A percentile compares a stretch with the other conserved stretches of the same genome.
phyloP scores from a whole-genome alignment of 768 basidiomycete species.

The Chalciporus piperatus region DNA sequence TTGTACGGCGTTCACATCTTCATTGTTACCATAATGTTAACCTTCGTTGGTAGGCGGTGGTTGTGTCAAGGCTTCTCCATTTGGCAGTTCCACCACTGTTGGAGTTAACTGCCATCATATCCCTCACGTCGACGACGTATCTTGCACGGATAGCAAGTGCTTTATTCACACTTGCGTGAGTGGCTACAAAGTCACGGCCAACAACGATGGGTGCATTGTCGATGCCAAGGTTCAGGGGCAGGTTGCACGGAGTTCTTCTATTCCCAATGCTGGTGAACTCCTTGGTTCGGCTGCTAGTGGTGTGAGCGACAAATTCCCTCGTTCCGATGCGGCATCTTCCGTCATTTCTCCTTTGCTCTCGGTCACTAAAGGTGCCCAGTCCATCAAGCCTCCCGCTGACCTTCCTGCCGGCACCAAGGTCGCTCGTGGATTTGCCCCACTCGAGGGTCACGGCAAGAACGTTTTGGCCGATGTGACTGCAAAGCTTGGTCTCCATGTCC shows the following conservation, averaged over 20 bases:
- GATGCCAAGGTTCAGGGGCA: neutral
- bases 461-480: neutral
- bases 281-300: neutral
- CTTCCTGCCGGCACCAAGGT: neutral
- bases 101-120: conserved; percentile 36
- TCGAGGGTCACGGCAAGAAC: neutral
- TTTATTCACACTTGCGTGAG: conserved; percentile 24
- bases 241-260: neutral
- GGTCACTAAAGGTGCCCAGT: neutral
- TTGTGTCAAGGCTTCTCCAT: conserved; percentile 26
- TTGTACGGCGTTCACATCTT: conserved; percentile 26
- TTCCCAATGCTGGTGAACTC: neutral
- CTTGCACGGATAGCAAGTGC: conserved; percentile 29
- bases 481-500: neutral
- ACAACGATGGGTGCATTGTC: conserved; percentile 14
- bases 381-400: neutral
- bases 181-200: conserved; percentile 15
- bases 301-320: neutral
- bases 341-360: neutral
- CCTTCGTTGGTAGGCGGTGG: conserved; percentile 31
- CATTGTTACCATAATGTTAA: neutral
- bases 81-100: conserved; percentile 6
- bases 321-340: neutral
- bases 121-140: conserved; percentile 25
- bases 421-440: neutral